Percentiles rank a stretch among this genome's conserved stretches.
Evolutionary conservation across 352 stramenopile genomes (phyloP).

Genomic region (Chloridella minuta): DNA sequence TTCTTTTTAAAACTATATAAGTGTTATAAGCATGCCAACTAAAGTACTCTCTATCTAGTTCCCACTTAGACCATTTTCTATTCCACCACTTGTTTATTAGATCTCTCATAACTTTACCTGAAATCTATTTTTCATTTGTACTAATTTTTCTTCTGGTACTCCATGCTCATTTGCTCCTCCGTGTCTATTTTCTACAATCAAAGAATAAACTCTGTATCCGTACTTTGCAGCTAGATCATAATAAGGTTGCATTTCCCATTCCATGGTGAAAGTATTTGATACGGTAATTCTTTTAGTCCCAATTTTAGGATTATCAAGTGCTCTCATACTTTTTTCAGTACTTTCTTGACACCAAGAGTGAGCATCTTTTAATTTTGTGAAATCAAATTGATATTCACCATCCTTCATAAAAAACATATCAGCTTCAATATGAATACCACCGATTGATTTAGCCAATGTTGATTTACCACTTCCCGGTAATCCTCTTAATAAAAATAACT

Average conservation of each 20-base stretch:
- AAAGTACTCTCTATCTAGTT: too few species aligned
- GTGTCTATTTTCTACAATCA: conserved; percentile 10
- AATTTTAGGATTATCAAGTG: conserved; percentile 4
- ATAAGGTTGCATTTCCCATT: conserved; percentile 12
- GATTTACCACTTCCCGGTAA: conserved; percentile 9
- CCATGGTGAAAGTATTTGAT: neutral
- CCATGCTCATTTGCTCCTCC: neutral
- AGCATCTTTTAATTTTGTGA: neutral
- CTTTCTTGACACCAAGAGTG: neutral
- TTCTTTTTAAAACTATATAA: too few species aligned
- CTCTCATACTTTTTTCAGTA: neutral
- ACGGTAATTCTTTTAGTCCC: neutral
- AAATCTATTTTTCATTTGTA: conserved; percentile 11
- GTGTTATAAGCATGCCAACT: too few species aligned
- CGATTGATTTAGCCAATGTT: neutral
- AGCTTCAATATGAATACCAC: neutral
- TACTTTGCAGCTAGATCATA: neutral
- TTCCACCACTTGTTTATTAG: too few species aligned
- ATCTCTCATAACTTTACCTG: conserved; percentile 6
- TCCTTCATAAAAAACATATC: conserved; percentile 12
- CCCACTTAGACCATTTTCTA: too few species aligned
- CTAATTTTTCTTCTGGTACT: neutral
- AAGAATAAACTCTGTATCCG: neutral
- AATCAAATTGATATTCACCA: conserved; percentile 12
- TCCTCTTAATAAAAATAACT: conserved; percentile 11